Evolutionary conservation across 2,329 filamentous ascomycete genomes (phyloP).

Genomic region (Macrophomina phaseolina): DNA sequence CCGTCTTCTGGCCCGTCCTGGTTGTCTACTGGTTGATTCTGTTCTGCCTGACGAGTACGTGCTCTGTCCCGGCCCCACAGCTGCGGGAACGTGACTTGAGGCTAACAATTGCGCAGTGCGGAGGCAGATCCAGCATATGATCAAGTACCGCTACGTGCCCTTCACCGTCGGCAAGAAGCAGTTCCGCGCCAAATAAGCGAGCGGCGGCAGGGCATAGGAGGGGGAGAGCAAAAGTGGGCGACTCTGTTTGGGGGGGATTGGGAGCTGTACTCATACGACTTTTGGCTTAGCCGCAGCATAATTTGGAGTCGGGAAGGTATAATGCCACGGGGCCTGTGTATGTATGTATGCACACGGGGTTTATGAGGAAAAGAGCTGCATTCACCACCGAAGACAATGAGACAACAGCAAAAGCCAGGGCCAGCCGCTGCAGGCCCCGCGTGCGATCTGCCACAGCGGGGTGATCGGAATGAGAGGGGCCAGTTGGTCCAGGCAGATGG

Average conservation of each 20-base stretch:
- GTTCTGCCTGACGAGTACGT: constrained; percentile 91
- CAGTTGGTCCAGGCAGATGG: background rate
- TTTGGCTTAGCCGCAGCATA: constrained; percentile 23
- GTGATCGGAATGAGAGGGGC: background rate
- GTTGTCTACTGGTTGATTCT: constrained; percentile 99
- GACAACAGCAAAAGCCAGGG: background rate
- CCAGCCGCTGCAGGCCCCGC: background rate
- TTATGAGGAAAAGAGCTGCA: constrained; percentile 11
- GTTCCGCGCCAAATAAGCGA: constrained; percentile 26
- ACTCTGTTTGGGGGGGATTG: background rate
- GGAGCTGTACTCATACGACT: background rate
- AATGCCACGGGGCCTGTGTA: constrained; percentile 9
- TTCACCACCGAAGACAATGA: background rate
- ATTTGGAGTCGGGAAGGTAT: constrained; percentile 17
- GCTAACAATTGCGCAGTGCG: constrained; percentile 68
- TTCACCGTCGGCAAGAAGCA: constrained; percentile 83
- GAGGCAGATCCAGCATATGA: constrained; percentile 99
- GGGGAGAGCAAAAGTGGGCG: background rate
- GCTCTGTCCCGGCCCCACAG: background rate
- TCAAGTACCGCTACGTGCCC: constrained; percentile 98
- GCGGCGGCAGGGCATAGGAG: background rate
- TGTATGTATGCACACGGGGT: constrained; percentile 19
- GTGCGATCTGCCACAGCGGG: background rate
- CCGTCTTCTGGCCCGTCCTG: constrained; percentile 98
- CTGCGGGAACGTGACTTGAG: constrained; percentile 4